A percentile compares a stretch with the other conserved stretches of the same genome.
Conservation (phyloP, 345 rosid species). For the Hibiscus mutabilis region DNA sequence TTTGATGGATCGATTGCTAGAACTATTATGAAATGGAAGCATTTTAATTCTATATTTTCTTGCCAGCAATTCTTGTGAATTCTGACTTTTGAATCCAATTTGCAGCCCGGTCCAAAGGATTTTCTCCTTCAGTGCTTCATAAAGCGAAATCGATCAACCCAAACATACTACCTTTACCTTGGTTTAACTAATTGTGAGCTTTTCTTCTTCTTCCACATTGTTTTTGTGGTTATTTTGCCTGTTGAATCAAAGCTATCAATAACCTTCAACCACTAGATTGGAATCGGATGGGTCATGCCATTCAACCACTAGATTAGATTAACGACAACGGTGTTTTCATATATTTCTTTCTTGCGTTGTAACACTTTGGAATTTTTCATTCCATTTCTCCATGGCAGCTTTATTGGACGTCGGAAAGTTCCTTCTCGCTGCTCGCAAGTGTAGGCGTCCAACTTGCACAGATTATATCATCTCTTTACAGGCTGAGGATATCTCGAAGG, state of each 20-base stretch:
- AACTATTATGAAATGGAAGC: background rate
- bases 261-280: background rate
- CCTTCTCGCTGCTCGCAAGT: constrained; percentile 64
- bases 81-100: constrained; percentile 3
- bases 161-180: constrained; percentile 57
- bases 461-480: constrained; percentile 51
- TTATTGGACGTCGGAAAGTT: constrained; percentile 59
- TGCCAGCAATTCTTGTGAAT: background rate
- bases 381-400: constrained; percentile 31
- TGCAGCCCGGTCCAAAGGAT: constrained; percentile 76
- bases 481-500: constrained; percentile 36
- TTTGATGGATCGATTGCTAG: background rate
- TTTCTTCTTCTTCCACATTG: constrained; percentile 14
- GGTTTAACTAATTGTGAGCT: constrained; percentile 54
- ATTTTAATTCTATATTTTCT: constrained; percentile 8
- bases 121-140: constrained; percentile 55
- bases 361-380: background rate
- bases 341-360: constrained; percentile 1
- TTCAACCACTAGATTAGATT: background rate
- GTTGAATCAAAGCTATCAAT: background rate
- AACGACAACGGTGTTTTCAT: background rate
- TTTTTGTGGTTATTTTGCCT: background rate
- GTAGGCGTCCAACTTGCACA: constrained; percentile 59
- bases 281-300: background rate
- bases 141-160: constrained; percentile 45